Percentiles rank a stretch among this genome's conserved stretches.
Evolutionary conservation across 352 stramenopile genomes (phyloP).

Genomic region (Globisporangium heterothallicum): DNA sequence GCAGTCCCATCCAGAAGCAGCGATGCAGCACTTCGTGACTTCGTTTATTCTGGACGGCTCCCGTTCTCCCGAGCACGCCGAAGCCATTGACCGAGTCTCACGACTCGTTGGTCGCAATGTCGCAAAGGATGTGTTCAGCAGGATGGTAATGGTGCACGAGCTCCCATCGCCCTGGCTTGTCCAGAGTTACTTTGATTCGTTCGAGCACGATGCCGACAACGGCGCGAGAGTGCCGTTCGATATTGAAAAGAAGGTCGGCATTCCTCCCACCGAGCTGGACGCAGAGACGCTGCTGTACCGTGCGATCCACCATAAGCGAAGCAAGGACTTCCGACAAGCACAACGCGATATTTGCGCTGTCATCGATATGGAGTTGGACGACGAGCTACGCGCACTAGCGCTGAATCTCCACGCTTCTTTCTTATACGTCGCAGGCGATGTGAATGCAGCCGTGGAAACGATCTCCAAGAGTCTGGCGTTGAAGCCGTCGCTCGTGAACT

Average conservation of each 20-base stretch:
- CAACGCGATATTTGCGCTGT: constrained; percentile 42
- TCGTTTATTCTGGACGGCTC: constrained; percentile 81
- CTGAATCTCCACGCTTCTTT: constrained; percentile 80
- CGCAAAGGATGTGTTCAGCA: constrained; percentile 61
- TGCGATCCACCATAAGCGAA: constrained; percentile 65
- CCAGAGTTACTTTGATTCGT: constrained; percentile 82
- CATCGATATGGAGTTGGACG: constrained; percentile 32
- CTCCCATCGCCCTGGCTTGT: constrained; percentile 74
- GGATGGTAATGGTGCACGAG: constrained; percentile 70
- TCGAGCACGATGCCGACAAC: constrained; percentile 74
- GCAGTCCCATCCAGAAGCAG: constrained; percentile 31
- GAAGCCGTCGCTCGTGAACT: constrained; percentile 50
- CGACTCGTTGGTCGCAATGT: constrained; percentile 55
- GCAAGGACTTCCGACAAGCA: constrained; percentile 38
- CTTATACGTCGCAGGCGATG: constrained; percentile 72
- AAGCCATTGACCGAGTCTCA: constrained; percentile 69
- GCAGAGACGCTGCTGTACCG: constrained; percentile 50
- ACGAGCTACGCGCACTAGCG: constrained; percentile 40
- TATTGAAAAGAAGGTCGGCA: constrained; percentile 45
- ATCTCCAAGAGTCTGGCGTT: constrained; percentile 60
- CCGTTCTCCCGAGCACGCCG: constrained; percentile 55
- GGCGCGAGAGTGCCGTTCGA: constrained; percentile 48
- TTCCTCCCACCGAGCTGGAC: constrained; percentile 37
- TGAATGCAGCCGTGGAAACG: constrained; percentile 57
- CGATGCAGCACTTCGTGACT: constrained; percentile 81